These are phyloP conservation scores for Boechera retrofracta DNA, from an alignment of 345 rosid genomes.

Conservation along the genomic window DNA sequence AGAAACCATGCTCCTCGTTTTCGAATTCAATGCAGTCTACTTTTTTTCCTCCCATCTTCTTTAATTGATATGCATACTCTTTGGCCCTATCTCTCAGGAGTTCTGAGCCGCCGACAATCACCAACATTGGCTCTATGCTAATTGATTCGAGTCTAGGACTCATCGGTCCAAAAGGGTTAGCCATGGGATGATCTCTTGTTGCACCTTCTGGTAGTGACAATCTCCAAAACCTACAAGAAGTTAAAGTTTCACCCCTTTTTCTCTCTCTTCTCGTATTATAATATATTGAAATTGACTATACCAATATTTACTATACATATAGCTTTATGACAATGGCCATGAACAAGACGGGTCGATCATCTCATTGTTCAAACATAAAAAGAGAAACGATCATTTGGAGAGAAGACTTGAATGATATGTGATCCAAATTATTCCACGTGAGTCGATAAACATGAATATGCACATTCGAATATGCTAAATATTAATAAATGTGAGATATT, in stretches of 20 bases:
- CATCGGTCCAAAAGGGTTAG: conserved; percentile 78
- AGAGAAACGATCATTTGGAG: conserved; percentile 25
- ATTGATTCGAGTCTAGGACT: conserved; percentile 57
- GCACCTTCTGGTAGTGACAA: conserved; percentile 70
- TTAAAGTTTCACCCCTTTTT: background rate
- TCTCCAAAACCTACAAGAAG: conserved; percentile 78
- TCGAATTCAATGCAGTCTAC: conserved; percentile 62
- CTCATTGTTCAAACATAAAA: conserved; percentile 21
- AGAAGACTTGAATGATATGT: conserved; percentile 35
- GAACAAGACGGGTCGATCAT: conserved; percentile 33
- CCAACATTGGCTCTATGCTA: conserved; percentile 65
- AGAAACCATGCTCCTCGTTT: conserved; percentile 76
- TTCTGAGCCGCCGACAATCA: conserved; percentile 66
- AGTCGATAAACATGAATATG: conserved; percentile 13
- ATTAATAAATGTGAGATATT: background rate
- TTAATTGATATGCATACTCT: conserved; percentile 67
- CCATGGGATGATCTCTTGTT: conserved; percentile 73
- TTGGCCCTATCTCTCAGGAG: conserved; percentile 70
- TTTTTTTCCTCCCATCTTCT: conserved; percentile 57
- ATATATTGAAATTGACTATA: conserved; percentile 24
- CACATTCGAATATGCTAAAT: conserved; percentile 2
- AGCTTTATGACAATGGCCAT: conserved; percentile 44
- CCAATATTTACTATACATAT: conserved; percentile 33
- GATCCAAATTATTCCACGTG: conserved; percentile 40
- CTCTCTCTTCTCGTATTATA: background rate